Conservation (phyloP, 2,329 filamentous ascomycete genomes). For the Plectosphaerella plurivora region DNA sequence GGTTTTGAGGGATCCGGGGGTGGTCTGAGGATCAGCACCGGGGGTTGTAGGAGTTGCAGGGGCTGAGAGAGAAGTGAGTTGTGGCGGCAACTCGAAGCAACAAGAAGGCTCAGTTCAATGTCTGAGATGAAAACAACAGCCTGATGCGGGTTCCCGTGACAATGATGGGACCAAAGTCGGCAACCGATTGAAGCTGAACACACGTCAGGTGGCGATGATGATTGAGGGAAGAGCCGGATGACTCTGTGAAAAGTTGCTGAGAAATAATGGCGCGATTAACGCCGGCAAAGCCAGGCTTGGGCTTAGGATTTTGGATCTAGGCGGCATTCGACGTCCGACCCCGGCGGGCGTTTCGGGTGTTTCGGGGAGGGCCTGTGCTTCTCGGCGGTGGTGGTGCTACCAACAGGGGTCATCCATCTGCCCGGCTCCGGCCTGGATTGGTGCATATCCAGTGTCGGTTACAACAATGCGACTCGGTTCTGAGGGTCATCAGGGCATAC, state of each 20-base stretch:
- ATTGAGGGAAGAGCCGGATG: neutral
- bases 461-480: too few species aligned
- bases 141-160: neutral
- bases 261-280: constrained; percentile 1
- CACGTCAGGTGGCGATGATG: neutral
- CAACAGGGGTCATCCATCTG: too few species aligned
- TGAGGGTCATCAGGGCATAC: too few species aligned
- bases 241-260: neutral
- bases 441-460: too few species aligned
- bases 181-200: neutral
- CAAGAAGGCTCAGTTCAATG: too few species aligned
- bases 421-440: too few species aligned
- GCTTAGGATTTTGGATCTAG: neutral
- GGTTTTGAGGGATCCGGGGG: too few species aligned
- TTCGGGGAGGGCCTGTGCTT: neutral
- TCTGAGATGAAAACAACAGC: neutral
- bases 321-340: constrained; percentile 1
- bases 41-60: too few species aligned
- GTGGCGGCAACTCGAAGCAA: too few species aligned
- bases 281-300: neutral
- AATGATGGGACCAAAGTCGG: neutral
- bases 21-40: too few species aligned
- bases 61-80: too few species aligned
- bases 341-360: constrained; percentile 1
- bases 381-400: neutral